phyloP scores from a whole-genome alignment of 495 filamentous ascomycete genomes.

The Apiosordaria backusii region DNA sequence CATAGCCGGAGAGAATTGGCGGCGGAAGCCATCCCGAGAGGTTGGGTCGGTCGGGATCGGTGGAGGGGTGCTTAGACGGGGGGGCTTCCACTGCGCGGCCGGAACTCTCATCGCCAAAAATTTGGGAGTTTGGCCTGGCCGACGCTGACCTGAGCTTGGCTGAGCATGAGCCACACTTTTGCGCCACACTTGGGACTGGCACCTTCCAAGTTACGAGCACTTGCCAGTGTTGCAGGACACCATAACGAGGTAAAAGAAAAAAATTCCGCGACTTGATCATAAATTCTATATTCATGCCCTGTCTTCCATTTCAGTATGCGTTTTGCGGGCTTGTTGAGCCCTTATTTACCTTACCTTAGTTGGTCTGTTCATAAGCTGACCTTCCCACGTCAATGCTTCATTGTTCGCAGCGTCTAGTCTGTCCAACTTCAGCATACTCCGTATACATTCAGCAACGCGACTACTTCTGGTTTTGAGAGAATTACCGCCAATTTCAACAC shows the following conservation, averaged over 20 bases:
- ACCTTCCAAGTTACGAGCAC: neutral
- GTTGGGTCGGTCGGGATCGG: constrained; percentile 12
- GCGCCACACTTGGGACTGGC: constrained; percentile 1
- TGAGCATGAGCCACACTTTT: constrained; percentile 15
- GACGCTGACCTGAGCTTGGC: neutral
- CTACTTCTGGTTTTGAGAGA: too few species aligned
- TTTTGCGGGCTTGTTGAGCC: too few species aligned
- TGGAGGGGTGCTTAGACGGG: constrained; percentile 9
- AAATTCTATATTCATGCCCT: too few species aligned
- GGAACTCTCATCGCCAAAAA: constrained; percentile 22
- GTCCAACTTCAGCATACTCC: too few species aligned
- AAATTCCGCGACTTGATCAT: too few species aligned
- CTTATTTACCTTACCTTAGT: too few species aligned
- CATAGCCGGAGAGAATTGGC: constrained; percentile 47
- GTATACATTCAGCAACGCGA: too few species aligned
- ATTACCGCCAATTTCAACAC: too few species aligned
- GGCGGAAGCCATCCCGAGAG: constrained; percentile 47
- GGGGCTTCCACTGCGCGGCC: constrained; percentile 13
- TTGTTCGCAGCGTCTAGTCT: too few species aligned
- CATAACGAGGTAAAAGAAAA: neutral
- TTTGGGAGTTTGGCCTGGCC: constrained; percentile 15
- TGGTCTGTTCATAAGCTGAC: too few species aligned
- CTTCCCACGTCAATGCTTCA: too few species aligned
- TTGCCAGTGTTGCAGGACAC: neutral
- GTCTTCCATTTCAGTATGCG: too few species aligned